Base-by-base conservation (phyloP, 1,284 basidiomycete genomes). In the Ceratobasidium sp. region DNA sequence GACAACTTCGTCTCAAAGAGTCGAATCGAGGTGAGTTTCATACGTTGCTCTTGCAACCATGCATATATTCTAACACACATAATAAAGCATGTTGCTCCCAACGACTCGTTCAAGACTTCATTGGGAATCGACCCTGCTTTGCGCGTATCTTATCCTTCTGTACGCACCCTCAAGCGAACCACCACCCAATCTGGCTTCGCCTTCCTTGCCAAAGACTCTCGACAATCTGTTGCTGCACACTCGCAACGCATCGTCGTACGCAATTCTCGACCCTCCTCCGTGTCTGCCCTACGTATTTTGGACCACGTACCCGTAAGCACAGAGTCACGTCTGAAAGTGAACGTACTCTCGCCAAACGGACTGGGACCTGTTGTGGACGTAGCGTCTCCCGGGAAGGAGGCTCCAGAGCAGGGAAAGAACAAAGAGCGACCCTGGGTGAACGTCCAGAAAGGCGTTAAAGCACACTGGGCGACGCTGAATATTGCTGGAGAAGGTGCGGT, bases 281-380 rank as follows among this genome's bases (percentile, higher is more conserved):
- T 79, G n/a, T 72, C 63, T 0, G 41, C 69, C 29, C 63, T 80
- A 19, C 57, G 79, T 51, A 57, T 79, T 9, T 74, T 74, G 45
- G 79, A 80, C 31, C 77, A 78, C 24, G 73, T 79, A 24, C 79
- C 79, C 6, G 72, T 78, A 29, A 79, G 78, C 57, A 74, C 71
- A n/a, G 79, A 80, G 53, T 47, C 69, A 19, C 75, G 72, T 17
- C 65, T 80, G 75, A 78, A 79, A 59, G 79, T 80, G 24, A 56
- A 24, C 2, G 63, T 80, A 4, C 45, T 77, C 14, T 74, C 77
- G 17, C 79, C 80, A 2, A 73, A 62, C 27, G 75, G 54, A 19
- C 59, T 67, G 45, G 64, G 59, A n/a, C 50, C 56, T 2, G 11
- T 48, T 29, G 62, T 31, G n/a, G 45, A 19, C 54, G 48, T 59